Conservation (phyloP, 1,284 basidiomycete species). For the Tremellales sp. region DNA sequence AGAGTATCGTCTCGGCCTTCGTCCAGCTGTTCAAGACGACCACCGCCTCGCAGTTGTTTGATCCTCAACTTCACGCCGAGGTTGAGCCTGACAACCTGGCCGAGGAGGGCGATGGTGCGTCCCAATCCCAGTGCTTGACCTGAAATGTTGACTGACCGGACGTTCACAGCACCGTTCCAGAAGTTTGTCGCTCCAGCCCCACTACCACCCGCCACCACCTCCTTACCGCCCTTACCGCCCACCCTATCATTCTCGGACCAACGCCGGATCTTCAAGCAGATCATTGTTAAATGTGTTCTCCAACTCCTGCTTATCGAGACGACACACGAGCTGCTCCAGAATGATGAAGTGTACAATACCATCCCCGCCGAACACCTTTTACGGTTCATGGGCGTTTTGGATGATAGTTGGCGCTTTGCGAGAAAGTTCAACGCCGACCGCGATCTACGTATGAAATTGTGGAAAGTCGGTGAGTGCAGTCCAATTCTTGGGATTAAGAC, state of each 20-base stretch:
- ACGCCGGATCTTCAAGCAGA: constrained; percentile 92
- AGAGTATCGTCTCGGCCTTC: constrained; percentile 87
- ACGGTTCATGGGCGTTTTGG: constrained; percentile 87
- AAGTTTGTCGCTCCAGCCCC: constrained; percentile 47
- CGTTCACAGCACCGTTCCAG: constrained; percentile 40
- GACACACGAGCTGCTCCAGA: constrained; percentile 90
- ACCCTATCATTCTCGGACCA: constrained; percentile 57
- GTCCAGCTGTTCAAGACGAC: constrained; percentile 95
- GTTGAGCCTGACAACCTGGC: constrained; percentile 60
- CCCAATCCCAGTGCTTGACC: background rate
- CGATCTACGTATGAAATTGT: constrained; percentile 89
- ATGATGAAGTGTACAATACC: constrained; percentile 83
- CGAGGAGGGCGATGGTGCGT: constrained; percentile 53
- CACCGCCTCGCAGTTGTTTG: constrained; percentile 95
- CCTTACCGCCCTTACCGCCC: constrained; percentile 21
- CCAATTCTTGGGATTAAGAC: background rate
- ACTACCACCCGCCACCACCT: constrained; percentile 31
- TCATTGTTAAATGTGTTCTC: constrained; percentile 99
- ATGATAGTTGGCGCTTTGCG: constrained; percentile 96
- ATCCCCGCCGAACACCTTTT: constrained; percentile 93
- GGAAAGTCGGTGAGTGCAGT: constrained; percentile 88
- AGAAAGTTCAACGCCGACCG: constrained; percentile 98
- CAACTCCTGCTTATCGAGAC: constrained; percentile 97
- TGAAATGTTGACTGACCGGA: background rate
- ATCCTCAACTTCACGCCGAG: constrained; percentile 77